Conservation (phyloP, 192 early-diverging fungal species). For the Coemansia sp. region DNA sequence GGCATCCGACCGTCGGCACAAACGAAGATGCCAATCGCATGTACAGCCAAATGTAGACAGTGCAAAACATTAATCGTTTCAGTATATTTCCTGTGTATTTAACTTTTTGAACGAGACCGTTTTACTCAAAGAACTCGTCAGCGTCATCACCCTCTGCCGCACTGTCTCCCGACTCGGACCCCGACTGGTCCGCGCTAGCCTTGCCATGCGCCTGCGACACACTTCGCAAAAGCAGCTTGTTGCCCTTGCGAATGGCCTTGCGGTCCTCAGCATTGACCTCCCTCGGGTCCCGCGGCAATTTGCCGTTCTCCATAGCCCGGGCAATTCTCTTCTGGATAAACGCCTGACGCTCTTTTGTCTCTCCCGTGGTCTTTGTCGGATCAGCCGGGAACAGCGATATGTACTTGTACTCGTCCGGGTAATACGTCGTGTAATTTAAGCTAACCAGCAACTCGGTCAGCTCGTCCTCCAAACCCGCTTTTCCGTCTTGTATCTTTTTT, state of each 20-base stretch:
- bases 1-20: neutral
- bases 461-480: neutral
- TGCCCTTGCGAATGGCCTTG: conserved; percentile 33
- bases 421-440: conserved; percentile 50
- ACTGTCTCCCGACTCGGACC: neutral
- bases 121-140: conserved; percentile 43
- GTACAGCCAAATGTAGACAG: neutral
- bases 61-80: neutral
- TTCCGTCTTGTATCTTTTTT: neutral
- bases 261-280: conserved; percentile 21
- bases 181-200: neutral
- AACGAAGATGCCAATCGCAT: neutral
- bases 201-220: conserved; percentile 26
- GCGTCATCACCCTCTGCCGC: conserved; percentile 3
- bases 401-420: conserved; percentile 47
- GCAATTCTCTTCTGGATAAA: conserved; percentile 18
- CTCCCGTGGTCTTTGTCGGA: conserved; percentile 22
- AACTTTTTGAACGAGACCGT: no score
- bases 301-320: conserved; percentile 26
- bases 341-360: conserved; percentile 16
- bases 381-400: conserved; percentile 46
- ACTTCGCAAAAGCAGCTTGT: conserved; percentile 24
- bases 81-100: no score
- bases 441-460: conserved; percentile 18
- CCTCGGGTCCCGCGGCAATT: conserved; percentile 34